phyloP scores from a whole-genome alignment of 2,329 filamentous ascomycete species.

The Pseudogymnoascus sp. region DNA sequence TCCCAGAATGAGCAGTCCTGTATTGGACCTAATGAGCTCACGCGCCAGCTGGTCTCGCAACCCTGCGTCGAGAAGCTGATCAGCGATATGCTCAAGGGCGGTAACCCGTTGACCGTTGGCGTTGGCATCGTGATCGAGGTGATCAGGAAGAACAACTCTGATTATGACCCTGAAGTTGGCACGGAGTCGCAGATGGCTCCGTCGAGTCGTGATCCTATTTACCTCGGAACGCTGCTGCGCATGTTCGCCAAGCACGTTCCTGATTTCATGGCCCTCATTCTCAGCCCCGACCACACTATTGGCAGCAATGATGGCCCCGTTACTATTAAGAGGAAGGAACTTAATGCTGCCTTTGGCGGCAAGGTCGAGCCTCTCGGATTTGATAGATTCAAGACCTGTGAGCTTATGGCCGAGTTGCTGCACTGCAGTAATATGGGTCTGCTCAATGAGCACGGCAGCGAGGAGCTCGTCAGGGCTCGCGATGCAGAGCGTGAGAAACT shows the following conservation, averaged over 20 bases:
- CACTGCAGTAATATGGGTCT: constrained; percentile 99
- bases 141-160: constrained; percentile 97
- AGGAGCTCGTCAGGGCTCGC: constrained; percentile 72
- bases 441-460: constrained; percentile 83
- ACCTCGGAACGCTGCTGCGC: constrained; percentile 80
- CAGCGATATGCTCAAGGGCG: constrained; percentile 82
- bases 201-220: constrained; percentile 86
- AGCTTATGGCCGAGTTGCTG: constrained; percentile 93
- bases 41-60: constrained; percentile 84
- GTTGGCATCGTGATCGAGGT: constrained; percentile 98
- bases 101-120: constrained; percentile 89
- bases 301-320: constrained; percentile 47
- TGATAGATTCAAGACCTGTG: constrained; percentile 97
- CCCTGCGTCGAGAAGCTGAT: constrained; percentile 80
- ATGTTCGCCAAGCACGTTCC: constrained; percentile 87
- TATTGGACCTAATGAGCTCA: constrained; percentile 94
- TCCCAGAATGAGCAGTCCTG: constrained; percentile 98
- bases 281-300: constrained; percentile 58
- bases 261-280: constrained; percentile 85
- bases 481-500: constrained; percentile 77
- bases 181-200: constrained; percentile 72
- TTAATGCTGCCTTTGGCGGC: constrained; percentile 82
- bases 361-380: constrained; percentile 93
- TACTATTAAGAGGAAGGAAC: constrained; percentile 62
- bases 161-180: constrained; percentile 91